phyloP scores from a whole-genome alignment of 2,329 filamentous ascomycete species.

The Meredithiella fracta region DNA sequence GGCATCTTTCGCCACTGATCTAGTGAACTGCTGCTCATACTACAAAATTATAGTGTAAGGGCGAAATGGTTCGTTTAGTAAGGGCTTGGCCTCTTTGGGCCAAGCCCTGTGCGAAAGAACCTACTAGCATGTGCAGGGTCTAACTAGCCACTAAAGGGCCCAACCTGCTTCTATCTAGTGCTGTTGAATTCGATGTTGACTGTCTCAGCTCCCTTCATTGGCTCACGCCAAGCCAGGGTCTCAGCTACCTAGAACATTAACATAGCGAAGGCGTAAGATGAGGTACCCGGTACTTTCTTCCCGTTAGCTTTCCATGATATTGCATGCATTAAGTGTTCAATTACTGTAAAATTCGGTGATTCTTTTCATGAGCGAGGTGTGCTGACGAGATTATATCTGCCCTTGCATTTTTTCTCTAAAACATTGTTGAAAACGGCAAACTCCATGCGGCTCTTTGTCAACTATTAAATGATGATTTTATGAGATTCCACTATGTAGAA shows the following conservation, averaged over 20 bases:
- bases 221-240: slow-evolving; percentile 10
- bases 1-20: too few relatives aligned
- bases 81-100: neutral
- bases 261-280: neutral
- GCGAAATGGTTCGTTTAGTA: too few relatives aligned
- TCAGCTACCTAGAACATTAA: neutral
- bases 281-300: slow-evolving; percentile 4
- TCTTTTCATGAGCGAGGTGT: neutral
- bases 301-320: neutral
- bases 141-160: neutral
- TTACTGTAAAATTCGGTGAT: neutral
- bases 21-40: too few relatives aligned
- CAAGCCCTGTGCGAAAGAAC: neutral
- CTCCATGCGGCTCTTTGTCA: neutral
- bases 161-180: slow-evolving; percentile 11
- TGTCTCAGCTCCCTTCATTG: slow-evolving; percentile 10
- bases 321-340: too few relatives aligned
- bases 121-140: neutral
- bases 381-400: neutral
- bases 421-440: neutral
- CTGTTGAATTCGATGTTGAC: slow-evolving; percentile 10
- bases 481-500: too few relatives aligned
- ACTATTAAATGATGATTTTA: neutral
- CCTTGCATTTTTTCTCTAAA: neutral
- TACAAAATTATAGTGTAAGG: too few relatives aligned